Conservation (phyloP, 208 protist species). For the Acanthamoeba triangularis region DNA sequence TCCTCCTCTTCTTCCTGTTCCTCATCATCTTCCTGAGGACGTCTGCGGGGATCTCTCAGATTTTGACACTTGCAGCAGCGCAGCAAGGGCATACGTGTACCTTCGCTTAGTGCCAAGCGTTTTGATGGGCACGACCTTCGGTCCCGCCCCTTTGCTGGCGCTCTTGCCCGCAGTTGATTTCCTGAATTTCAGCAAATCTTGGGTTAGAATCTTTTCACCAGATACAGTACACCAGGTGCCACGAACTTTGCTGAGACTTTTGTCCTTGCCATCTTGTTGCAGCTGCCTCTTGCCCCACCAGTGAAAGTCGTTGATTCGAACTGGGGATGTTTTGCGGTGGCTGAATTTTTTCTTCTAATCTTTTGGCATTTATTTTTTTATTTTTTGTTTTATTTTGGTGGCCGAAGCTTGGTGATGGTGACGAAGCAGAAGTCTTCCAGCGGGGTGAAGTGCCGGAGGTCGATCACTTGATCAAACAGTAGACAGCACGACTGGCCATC, state of each 20-base stretch:
- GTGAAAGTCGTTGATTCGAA: neutral
- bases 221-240: too few species aligned
- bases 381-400: neutral
- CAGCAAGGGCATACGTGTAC: neutral
- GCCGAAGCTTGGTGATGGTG: neutral
- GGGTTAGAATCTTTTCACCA: too few species aligned
- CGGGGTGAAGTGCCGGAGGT: neutral
- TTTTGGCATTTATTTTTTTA: neutral
- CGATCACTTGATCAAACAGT: slow-evolving; percentile 29
- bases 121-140: neutral
- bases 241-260: neutral
- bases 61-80: neutral
- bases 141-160: neutral
- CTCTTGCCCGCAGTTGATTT: neutral
- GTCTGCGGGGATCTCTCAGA: neutral
- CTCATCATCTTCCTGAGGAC: neutral
- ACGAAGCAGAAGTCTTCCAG: slow-evolving; percentile 13
- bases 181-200: neutral
- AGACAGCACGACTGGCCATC: neutral
- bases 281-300: neutral
- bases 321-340: too few species aligned
- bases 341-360: neutral
- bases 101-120: neutral
- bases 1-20: neutral
- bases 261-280: neutral